Evolutionary conservation across 208 protist species (phyloP).

Genomic region (Leishmania guyanensis): DNA sequence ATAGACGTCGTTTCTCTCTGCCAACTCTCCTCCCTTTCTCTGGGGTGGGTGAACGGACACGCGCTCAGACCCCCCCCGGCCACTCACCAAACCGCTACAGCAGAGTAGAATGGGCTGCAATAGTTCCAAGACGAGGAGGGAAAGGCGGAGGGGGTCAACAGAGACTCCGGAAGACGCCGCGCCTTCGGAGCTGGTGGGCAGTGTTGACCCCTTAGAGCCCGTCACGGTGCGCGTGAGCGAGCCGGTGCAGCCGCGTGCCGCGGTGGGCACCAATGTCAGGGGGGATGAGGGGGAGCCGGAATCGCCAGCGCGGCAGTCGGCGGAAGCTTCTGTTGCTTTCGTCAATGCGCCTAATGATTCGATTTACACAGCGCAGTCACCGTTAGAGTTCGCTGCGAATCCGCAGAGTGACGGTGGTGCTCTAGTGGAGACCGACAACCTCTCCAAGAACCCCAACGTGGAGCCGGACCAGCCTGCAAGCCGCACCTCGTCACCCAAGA

Average conservation of each 20-base stretch:
- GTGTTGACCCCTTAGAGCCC: background rate
- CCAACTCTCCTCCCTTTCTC: no score
- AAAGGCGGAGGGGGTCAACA: background rate
- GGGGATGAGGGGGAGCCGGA: background rate
- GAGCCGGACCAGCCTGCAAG: background rate
- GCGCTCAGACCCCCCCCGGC: no score
- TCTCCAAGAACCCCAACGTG: background rate
- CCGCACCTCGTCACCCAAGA: background rate
- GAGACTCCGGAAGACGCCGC: background rate
- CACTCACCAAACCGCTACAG: no score
- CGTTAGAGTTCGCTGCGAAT: background rate
- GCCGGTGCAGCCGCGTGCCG: background rate
- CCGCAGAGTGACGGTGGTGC: background rate
- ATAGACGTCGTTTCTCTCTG: no score
- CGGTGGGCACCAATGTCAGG: background rate
- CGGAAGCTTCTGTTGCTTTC: background rate
- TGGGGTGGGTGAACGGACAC: no score
- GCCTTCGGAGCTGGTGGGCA: background rate
- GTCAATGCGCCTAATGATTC: background rate
- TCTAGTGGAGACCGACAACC: background rate
- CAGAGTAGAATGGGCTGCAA: slow-evolving; percentile 29
- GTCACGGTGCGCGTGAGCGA: slow-evolving; percentile 6
- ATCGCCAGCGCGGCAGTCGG: background rate
- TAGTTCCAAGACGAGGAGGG: slow-evolving; percentile 22
- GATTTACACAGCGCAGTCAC: background rate